Percentiles rank a stretch among this genome's conserved stretches.
These are phyloP conservation scores for Cercospora sp. DNA, from an alignment of 2,329 filamentous ascomycete genomes.

Conservation along the genomic window DNA sequence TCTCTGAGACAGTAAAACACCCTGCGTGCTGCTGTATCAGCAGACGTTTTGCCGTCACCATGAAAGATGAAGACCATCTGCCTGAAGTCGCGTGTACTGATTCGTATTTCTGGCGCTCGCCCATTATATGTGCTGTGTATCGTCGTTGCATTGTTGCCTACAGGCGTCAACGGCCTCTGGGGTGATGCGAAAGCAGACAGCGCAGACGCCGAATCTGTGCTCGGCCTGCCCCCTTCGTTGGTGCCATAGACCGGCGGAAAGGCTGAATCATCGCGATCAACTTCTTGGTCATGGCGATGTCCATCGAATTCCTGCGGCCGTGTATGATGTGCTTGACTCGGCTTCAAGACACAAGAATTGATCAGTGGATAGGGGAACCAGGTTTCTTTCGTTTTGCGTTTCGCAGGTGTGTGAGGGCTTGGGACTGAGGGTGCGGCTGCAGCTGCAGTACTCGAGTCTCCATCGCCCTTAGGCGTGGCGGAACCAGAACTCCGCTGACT, in stretches of 20 bases:
- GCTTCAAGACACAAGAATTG: conserved; percentile 73
- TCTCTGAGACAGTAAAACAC: conserved; percentile 83
- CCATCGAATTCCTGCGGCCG: conserved; percentile 12
- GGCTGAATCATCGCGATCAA: conserved; percentile 21
- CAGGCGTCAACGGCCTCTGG: conserved; percentile 35
- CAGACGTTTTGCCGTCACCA: conserved; percentile 35
- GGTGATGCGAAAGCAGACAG: conserved; percentile 30
- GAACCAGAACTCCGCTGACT: background rate
- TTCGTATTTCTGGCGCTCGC: conserved; percentile 75
- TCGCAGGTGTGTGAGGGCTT: background rate
- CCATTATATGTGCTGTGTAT: conserved; percentile 36
- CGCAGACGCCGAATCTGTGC: conserved; percentile 32
- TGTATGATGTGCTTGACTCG: conserved; percentile 42
- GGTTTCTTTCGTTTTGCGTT: conserved; percentile 43
- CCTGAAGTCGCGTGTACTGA: conserved; percentile 90
- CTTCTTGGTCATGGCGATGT: conserved; percentile 17
- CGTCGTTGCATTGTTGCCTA: conserved; percentile 51
- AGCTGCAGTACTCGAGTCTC: background rate
- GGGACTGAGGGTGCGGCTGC: background rate
- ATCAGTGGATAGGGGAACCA: conserved; percentile 98
- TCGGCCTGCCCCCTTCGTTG: conserved; percentile 28
- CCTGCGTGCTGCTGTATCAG: conserved; percentile 62
- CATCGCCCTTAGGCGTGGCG: conserved; percentile 1
- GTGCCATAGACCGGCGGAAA: conserved; percentile 38
- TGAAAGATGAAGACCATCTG: conserved; percentile 88